Percentiles rank a stretch among this genome's conserved stretches.
These are phyloP conservation scores for Metschnikowia dekortorum DNA, from an alignment of 805 yeast genomes.

Conservation along the genomic window DNA sequence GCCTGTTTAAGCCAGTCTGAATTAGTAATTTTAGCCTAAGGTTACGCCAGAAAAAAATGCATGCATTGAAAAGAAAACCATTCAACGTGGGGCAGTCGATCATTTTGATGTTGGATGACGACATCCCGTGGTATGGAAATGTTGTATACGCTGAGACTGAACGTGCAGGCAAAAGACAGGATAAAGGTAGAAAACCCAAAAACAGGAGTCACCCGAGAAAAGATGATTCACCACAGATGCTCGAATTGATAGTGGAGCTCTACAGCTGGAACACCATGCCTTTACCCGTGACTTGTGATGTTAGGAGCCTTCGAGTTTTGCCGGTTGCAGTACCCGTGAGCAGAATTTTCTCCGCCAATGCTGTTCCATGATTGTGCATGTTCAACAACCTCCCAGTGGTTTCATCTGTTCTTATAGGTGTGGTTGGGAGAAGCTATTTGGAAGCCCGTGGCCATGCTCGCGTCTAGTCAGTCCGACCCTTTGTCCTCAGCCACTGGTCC, in stretches of 20 bases:
- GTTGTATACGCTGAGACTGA: conserved; percentile 40
- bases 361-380: too few relatives aligned
- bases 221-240: conserved; percentile 17
- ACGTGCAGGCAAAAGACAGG: conserved; percentile 2
- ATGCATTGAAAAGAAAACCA: conserved; percentile 53
- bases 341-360: conserved; percentile 52
- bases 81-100: conserved; percentile 57
- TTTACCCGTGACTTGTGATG: conserved; percentile 44
- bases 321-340: conserved; percentile 63
- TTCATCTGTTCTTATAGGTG: too few relatives aligned
- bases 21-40: too few relatives aligned
- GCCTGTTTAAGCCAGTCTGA: too few relatives aligned
- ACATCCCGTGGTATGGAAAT: conserved; percentile 56
- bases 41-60: conserved; percentile 19
- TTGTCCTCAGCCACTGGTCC: too few relatives aligned
- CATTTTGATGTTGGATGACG: conserved; percentile 47
- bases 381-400: too few relatives aligned
- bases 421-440: too few relatives aligned
- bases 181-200: conserved; percentile 6
- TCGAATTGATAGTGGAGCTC: conserved; percentile 47
- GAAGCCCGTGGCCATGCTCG: too few relatives aligned
- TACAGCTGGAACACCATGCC: conserved; percentile 55
- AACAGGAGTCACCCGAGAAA: conserved; percentile 8
- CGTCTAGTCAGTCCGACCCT: too few relatives aligned
- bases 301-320: conserved; percentile 37